Evolutionary conservation across 495 filamentous ascomycete genomes (phyloP).

Genomic region (Podospora anserina): DNA sequence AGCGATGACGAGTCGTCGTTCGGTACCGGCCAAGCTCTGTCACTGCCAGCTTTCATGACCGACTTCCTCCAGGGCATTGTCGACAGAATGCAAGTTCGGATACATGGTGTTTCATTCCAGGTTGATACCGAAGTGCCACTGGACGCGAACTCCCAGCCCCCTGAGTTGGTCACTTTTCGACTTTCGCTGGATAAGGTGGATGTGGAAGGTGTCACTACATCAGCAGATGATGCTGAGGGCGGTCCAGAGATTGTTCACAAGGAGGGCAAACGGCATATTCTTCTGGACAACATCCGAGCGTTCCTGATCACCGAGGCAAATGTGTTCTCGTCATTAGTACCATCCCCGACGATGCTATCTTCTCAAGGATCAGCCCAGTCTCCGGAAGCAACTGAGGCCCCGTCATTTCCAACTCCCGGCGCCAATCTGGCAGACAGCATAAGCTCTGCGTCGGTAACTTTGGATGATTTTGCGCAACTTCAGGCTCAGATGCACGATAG

Average conservation of each 20-base stretch:
- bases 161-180: slow-evolving; percentile 60
- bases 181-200: slow-evolving; percentile 63
- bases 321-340: slow-evolving; percentile 64
- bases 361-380: slow-evolving; percentile 52
- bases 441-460: slow-evolving; percentile 18
- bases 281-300: slow-evolving; percentile 59
- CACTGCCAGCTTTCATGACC: slow-evolving; percentile 77
- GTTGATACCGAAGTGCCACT: slow-evolving; percentile 62
- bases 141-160: slow-evolving; percentile 50
- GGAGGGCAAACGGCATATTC: slow-evolving; percentile 64
- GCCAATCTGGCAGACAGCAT: slow-evolving; percentile 21
- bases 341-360: slow-evolving; percentile 59
- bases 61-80: slow-evolving; percentile 78
- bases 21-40: slow-evolving; percentile 70
- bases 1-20: slow-evolving; percentile 62
- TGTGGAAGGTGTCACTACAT: slow-evolving; percentile 60
- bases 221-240: slow-evolving; percentile 30
- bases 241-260: slow-evolving; percentile 36
- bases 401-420: slow-evolving; percentile 17
- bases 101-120: slow-evolving; percentile 56
- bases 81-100: slow-evolving; percentile 70
- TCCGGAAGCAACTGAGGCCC: slow-evolving; percentile 27
- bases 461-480: slow-evolving; percentile 32
- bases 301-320: slow-evolving; percentile 69
- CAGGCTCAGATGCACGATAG: slow-evolving; percentile 40